Base-by-base conservation (phyloP, 495 filamentous ascomycete genomes). In the Xylaria grammica region DNA sequence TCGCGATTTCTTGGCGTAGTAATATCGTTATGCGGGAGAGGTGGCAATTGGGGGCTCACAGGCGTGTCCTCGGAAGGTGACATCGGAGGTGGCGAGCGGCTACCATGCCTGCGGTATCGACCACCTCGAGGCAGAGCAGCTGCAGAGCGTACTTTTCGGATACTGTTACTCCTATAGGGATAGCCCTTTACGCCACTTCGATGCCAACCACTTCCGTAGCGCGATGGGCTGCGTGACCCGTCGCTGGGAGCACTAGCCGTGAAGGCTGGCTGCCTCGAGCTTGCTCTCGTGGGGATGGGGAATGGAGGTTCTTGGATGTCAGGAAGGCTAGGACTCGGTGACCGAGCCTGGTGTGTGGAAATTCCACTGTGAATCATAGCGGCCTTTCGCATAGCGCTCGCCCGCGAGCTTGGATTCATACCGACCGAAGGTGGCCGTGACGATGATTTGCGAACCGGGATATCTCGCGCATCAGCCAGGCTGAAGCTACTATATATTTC, bases 271-370 rank as follows among this genome's bases (percentile, higher is more conserved):
- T 90, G 90, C 65, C 92, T 86, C 3, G 95, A 97, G 72, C 94
- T 97, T 19, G 91, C 87, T 58, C 95, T 84, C 11, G 89, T 90
- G 4, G 95, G 95, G 9, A 99, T 94, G 0, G 96, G 93, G 81
- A 97, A 97, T 8, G 92, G 92, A 24, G 92, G 92, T 63, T 86
- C 84, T 53, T 63, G 80, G 73, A 67, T 81, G 67, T 82, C 90
- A 81, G 66, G 86, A 27, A 92, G 78, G 66, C 92, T 96, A 1
- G 92, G 90, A 72, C 89, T 97, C 40, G 90, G 84, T 8, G 87
- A 78, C 34, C 90, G 89, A 49, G 77, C 78, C 62, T 87, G 82
- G 67, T 96, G 91, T 6, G 87, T 87, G 50, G 84, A 84, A 46
- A 91, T 87, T 32, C 91, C 92, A 67, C 79, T 95, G 56, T 92